Evolutionary conservation across 805 yeast species (phyloP).

Genomic region (Starmerella sirachaensis): DNA sequence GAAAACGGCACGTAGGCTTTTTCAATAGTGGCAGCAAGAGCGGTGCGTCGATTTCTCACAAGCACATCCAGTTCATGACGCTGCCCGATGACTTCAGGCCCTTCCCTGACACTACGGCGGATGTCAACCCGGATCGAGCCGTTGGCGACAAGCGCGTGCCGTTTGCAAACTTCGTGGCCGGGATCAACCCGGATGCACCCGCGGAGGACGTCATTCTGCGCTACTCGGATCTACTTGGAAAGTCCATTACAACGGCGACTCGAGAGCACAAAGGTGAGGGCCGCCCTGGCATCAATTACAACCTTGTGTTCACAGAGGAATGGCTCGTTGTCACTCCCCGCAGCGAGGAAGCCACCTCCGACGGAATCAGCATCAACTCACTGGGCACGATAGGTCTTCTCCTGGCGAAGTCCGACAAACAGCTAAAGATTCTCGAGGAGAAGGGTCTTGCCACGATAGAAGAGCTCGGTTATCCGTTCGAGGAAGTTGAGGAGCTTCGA

Average conservation of each 20-base stretch:
- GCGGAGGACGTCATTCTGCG: slow-evolving; percentile 40
- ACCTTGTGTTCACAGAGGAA: slow-evolving; percentile 64
- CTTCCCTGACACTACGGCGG: slow-evolving; percentile 42
- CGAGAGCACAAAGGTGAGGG: slow-evolving; percentile 36
- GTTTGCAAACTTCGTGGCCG: slow-evolving; percentile 74
- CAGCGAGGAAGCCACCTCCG: slow-evolving; percentile 27
- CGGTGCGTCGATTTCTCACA: slow-evolving; percentile 93
- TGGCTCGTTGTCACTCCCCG: slow-evolving; percentile 89
- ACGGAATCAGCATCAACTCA: slow-evolving; percentile 56
- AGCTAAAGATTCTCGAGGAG: slow-evolving; percentile 16
- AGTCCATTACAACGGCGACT: slow-evolving; percentile 48
- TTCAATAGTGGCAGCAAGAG: slow-evolving; percentile 79
- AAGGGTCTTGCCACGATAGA: slow-evolving; percentile 14
- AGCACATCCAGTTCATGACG: slow-evolving; percentile 76
- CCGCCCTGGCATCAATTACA: slow-evolving; percentile 46
- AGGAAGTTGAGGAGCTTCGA: slow-evolving; percentile 15
- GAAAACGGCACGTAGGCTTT: slow-evolving; percentile 58
- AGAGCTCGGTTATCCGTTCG: slow-evolving; percentile 21
- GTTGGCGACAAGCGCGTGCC: slow-evolving; percentile 40
- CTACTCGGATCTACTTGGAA: slow-evolving; percentile 45
- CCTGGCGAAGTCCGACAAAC: slow-evolving; percentile 56
- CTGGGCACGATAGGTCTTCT: slow-evolving; percentile 71
- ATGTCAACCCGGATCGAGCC: slow-evolving; percentile 29
- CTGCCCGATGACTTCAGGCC: slow-evolving; percentile 49
- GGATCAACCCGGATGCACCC: slow-evolving; percentile 36